A percentile compares a stretch with the other conserved stretches of the same genome.
Evolutionary conservation across 257 asterid species (phyloP).

Genomic region (Vinca minor): DNA sequence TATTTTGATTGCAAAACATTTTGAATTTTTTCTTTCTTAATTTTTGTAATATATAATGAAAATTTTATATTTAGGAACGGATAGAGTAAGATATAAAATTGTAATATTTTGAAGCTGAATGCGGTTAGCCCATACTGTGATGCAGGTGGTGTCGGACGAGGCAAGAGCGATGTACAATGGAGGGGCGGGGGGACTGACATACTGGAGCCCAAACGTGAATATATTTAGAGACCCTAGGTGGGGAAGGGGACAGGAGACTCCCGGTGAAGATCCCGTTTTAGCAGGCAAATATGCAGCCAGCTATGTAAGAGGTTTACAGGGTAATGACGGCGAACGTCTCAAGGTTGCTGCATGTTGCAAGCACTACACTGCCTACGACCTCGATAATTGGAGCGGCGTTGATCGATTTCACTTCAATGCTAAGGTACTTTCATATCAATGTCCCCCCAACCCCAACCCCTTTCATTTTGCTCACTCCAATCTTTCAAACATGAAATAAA

Average conservation of each 20-base stretch:
- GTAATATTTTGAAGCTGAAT: neutral
- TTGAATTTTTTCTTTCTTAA: too few relatives aligned
- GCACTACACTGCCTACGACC: constrained; percentile 83
- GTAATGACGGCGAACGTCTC: constrained; percentile 47
- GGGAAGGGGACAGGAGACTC: constrained; percentile 94
- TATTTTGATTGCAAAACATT: too few relatives aligned
- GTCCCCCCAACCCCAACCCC: too few relatives aligned
- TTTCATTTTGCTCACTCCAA: too few relatives aligned
- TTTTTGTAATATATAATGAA: too few relatives aligned
- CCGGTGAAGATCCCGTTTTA: constrained; percentile 76
- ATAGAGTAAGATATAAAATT: too few relatives aligned
- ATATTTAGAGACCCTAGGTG: constrained; percentile 84
- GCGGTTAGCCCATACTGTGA: too few relatives aligned
- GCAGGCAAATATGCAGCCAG: constrained; percentile 65
- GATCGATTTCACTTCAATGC: constrained; percentile 83
- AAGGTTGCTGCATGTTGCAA: constrained; percentile 91
- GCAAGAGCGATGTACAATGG: constrained; percentile 86
- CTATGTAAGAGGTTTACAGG: constrained; percentile 68
- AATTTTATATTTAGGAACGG: too few relatives aligned
- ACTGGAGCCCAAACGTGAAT: constrained; percentile 90
- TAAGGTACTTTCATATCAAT: too few relatives aligned
- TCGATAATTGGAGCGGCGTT: constrained; percentile 73
- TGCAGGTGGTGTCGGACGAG: constrained; percentile 86
- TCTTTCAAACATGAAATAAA: too few relatives aligned
- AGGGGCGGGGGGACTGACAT: constrained; percentile 69